A percentile compares a stretch with the other conserved stretches of the same genome.
phyloP scores from a whole-genome alignment of 805 yeast species.

The Teunomyces pallodes region DNA sequence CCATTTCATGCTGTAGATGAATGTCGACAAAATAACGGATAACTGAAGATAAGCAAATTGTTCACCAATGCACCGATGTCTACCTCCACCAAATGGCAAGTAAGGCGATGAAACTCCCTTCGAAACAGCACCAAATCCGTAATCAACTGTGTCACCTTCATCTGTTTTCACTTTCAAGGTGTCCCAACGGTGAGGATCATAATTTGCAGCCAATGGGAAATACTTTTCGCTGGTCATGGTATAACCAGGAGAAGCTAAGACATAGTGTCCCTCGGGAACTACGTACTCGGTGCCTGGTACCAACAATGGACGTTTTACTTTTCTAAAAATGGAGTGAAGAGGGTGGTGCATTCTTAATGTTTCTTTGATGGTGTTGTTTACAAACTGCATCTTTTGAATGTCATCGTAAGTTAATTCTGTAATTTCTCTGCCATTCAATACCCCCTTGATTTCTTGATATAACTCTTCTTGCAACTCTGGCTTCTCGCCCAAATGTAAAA shows the following conservation, averaged over 20 bases:
- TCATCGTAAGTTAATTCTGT: constrained; percentile 75
- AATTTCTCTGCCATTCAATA: constrained; percentile 45
- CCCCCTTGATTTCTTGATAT: constrained; percentile 66
- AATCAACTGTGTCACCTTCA: constrained; percentile 55
- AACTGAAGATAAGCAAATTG: constrained; percentile 94
- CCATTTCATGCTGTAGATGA: constrained; percentile 76
- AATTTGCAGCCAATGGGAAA: constrained; percentile 72
- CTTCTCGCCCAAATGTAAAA: constrained; percentile 83
- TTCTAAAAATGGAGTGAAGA: constrained; percentile 90
- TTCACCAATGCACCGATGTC: constrained; percentile 99
- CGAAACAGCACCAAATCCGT: constrained; percentile 91
- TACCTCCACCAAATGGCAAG: constrained; percentile 98
- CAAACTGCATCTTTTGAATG: constrained; percentile 73
- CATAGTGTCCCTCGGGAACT: constrained; percentile 86
- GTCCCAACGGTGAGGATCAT: constrained; percentile 86
- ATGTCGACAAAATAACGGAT: constrained; percentile 75
- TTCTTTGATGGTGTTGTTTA: constrained; percentile 83
- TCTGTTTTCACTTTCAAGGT: constrained; percentile 4
- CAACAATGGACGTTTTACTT: constrained; percentile 72
- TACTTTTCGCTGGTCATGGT: constrained; percentile 73
- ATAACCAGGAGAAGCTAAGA: constrained; percentile 91
- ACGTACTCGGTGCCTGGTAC: constrained; percentile 76
- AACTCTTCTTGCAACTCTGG: constrained; percentile 83
- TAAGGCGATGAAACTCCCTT: constrained; percentile 95
- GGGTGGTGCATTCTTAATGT: constrained; percentile 96